Conservation (phyloP, 768 basidiomycete species). For the Mycena kentingensis region DNA sequence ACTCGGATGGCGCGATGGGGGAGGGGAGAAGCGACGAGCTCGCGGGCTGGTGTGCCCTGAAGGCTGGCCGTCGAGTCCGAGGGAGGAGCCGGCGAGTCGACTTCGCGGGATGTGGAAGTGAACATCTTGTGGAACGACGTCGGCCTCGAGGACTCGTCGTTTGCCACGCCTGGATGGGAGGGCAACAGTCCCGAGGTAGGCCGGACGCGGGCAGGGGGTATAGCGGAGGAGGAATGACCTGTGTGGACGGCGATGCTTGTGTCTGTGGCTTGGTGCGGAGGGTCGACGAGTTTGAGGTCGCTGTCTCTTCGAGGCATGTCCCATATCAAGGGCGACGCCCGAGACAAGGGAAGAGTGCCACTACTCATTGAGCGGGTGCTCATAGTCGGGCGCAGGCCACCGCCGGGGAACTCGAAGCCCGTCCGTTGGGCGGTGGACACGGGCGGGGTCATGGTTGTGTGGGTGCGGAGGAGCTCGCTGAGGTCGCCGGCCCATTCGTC, state of each 20-base stretch:
- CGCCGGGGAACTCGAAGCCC: neutral
- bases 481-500: constrained; percentile 12
- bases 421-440: neutral
- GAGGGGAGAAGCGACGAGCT: neutral
- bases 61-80: no score
- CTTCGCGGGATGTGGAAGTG: neutral
- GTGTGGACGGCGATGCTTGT: constrained; percentile 7
- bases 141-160: neutral
- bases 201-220: neutral
- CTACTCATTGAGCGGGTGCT: neutral
- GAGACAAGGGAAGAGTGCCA: no score
- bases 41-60: no score
- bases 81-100: neutral
- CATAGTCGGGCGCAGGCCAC: neutral
- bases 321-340: no score
- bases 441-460: constrained; percentile 9
- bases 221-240: constrained; percentile 4
- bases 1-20: neutral
- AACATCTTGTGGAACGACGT: neutral
- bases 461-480: neutral
- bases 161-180: neutral
- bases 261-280: neutral
- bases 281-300: neutral
- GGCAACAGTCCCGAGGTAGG: constrained; percentile 2
- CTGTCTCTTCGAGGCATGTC: neutral